Evolutionary conservation across 305 asterid species (phyloP).

Genomic region (Fraxinus greggii): DNA sequence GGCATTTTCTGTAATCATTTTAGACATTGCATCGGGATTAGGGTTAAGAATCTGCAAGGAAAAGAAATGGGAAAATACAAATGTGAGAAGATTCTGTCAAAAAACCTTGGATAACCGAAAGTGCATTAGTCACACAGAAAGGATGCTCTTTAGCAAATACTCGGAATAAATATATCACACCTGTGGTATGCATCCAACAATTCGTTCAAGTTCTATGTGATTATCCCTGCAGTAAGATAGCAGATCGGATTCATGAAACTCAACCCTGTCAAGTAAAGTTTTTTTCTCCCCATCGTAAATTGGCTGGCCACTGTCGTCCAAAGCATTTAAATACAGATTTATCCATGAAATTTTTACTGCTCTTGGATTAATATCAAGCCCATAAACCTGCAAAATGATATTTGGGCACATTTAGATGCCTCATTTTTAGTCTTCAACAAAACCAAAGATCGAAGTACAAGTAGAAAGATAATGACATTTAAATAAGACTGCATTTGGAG

Average conservation of each 20-base stretch:
- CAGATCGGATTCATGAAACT: conserved; percentile 91
- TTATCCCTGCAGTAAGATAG: conserved; percentile 87
- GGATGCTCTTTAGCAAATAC: conserved; percentile 15
- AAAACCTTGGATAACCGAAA: not conserved
- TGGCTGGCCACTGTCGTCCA: conserved; percentile 86
- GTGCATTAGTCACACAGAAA: not conserved
- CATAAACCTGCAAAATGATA: conserved; percentile 71
- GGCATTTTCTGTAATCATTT: conserved; percentile 88
- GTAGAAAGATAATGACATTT: not conserved
- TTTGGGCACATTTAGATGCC: conserved; percentile 21
- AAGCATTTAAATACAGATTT: conserved; percentile 89
- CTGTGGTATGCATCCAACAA: conserved; percentile 99
- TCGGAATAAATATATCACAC: conserved; percentile 33
- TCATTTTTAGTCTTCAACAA: conserved; percentile 11
- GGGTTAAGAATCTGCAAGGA: conserved; percentile 80
- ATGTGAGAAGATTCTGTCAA: not conserved
- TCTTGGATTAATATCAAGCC: conserved; percentile 99
- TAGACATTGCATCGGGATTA: conserved; percentile 99
- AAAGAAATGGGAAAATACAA: not conserved
- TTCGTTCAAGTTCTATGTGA: conserved; percentile 86
- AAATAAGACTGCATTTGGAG: conserved; percentile 12
- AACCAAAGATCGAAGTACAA: not conserved
- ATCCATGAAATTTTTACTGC: conserved; percentile 96
- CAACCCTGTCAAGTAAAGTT: conserved; percentile 89
- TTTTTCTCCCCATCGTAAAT: conserved; percentile 80